These are phyloP conservation scores for Gloeopeniophorella convolvens DNA, from an alignment of 768 basidiomycete genomes.

Conservation along the genomic window DNA sequence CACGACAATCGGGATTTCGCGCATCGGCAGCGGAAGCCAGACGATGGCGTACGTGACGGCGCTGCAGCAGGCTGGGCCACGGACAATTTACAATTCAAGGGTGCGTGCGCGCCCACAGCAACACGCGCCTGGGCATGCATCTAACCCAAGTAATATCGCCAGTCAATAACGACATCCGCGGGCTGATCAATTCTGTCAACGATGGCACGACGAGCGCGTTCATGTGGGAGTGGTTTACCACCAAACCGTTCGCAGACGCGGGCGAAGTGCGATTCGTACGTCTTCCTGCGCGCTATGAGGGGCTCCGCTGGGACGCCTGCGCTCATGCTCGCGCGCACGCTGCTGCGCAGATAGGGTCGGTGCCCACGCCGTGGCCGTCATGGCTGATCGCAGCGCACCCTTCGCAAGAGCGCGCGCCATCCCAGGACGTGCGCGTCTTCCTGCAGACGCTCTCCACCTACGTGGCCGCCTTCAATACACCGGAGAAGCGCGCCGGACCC, in stretches of 20 bases:
- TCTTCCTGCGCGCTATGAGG: too few species aligned
- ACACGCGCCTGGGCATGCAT: neutral
- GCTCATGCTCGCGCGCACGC: neutral
- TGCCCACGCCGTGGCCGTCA: constrained; percentile 93
- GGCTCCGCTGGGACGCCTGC: too few species aligned
- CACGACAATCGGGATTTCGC: constrained; percentile 83
- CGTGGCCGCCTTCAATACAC: constrained; percentile 60
- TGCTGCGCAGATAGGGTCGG: constrained; percentile 60
- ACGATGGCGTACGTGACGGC: constrained; percentile 97
- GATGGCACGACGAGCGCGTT: constrained; percentile 83
- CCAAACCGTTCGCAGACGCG: constrained; percentile 71
- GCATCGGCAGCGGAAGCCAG: constrained; percentile 84
- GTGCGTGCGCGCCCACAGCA: constrained; percentile 32
- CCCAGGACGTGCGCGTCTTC: constrained; percentile 48
- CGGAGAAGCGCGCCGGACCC: constrained; percentile 45
- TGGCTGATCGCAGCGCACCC: constrained; percentile 93
- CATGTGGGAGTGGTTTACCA: constrained; percentile 95
- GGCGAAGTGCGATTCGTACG: constrained; percentile 81
- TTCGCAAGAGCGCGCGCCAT: constrained; percentile 45
- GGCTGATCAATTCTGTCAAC: constrained; percentile 82
- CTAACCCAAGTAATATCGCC: neutral
- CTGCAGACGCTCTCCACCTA: constrained; percentile 55
- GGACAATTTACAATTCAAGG: constrained; percentile 60
- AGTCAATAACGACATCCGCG: constrained; percentile 81
- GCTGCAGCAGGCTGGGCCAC: constrained; percentile 74